These are phyloP conservation scores for Dendrostoma leiphaemia DNA, from an alignment of 2,329 filamentous ascomycete genomes.

Conservation along the genomic window DNA sequence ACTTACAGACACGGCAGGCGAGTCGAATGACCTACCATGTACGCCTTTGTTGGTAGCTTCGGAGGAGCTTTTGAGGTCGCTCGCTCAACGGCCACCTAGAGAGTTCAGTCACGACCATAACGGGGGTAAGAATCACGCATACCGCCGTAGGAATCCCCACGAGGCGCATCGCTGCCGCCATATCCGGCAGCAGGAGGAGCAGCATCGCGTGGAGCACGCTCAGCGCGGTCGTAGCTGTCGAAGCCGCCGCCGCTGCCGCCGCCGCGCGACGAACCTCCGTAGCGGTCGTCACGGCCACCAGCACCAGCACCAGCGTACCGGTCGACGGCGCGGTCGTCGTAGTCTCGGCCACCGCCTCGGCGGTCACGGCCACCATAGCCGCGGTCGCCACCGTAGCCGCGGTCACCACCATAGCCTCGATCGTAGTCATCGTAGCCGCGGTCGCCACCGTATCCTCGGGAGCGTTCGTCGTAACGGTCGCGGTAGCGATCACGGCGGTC, in stretches of 20 bases:
- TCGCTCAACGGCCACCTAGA: conserved; percentile 19
- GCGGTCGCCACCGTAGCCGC: conserved; percentile 43
- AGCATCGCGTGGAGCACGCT: conserved; percentile 28
- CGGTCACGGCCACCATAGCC: conserved; percentile 27
- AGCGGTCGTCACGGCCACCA: conserved; percentile 22
- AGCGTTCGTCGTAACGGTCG: conserved; percentile 28
- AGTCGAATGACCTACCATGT: conserved; percentile 11
- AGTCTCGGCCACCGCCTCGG: conserved; percentile 2
- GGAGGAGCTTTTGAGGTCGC: conserved; percentile 5
- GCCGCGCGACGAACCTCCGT: conserved; percentile 12
- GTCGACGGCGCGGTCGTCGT: conserved; percentile 32
- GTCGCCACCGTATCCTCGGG: conserved; percentile 24
- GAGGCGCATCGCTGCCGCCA: conserved; percentile 26
- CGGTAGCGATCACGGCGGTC: conserved; percentile 26
- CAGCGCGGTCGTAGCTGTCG: conserved; percentile 13
- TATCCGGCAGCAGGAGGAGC: conserved; percentile 26
- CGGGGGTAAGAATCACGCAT: conserved; percentile 14
- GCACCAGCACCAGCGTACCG: conserved; percentile 36
- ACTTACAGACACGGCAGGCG: conserved; percentile 16
- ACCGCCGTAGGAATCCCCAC: conserved; percentile 29
- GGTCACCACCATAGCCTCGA: conserved; percentile 45
- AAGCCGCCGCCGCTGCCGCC: conserved; percentile 13
- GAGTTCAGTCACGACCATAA: conserved; percentile 18
- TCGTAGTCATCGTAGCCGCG: conserved; percentile 38
- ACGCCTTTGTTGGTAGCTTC: conserved; percentile 3